phyloP scores from a whole-genome alignment of 441 rosid genomes.

The Isatis lusitanica region DNA sequence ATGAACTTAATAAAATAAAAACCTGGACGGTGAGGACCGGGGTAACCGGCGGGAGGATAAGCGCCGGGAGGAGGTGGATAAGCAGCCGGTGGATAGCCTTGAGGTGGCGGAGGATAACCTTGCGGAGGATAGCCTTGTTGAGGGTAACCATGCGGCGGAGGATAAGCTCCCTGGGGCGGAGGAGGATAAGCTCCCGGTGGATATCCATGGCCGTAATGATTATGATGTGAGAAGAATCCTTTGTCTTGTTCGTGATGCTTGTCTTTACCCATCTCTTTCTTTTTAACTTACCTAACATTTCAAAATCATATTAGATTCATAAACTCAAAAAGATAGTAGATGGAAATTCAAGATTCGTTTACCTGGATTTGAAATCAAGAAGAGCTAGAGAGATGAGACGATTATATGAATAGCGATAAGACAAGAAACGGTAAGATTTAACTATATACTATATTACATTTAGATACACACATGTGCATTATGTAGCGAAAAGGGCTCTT shows the following conservation, averaged over 20 bases:
- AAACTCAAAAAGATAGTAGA: not conserved
- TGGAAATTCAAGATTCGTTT: not conserved
- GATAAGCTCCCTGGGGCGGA: slow-evolving; percentile 36
- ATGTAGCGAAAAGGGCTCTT: slow-evolving; percentile 24
- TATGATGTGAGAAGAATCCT: slow-evolving; percentile 34
- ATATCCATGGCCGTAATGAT: slow-evolving; percentile 29
- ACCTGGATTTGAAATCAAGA: slow-evolving; percentile 16
- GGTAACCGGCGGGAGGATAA: slow-evolving; percentile 36
- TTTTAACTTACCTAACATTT: not conserved
- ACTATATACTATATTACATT: slow-evolving; percentile 14
- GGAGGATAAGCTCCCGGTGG: slow-evolving; percentile 33
- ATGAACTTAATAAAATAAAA: not conserved
- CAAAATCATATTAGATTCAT: not conserved
- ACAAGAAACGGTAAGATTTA: not conserved
- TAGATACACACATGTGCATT: not conserved
- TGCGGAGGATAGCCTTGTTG: slow-evolving; percentile 34
- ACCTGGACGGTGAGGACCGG: slow-evolving; percentile 33
- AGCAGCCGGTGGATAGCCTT: slow-evolving; percentile 36
- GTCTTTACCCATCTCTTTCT: slow-evolving; percentile 24
- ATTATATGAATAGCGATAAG: not conserved
- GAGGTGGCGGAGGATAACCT: slow-evolving; percentile 33
- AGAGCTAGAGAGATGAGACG: slow-evolving; percentile 9
- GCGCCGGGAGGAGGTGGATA: slow-evolving; percentile 11
- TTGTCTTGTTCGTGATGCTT: slow-evolving; percentile 38
- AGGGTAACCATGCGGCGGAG: slow-evolving; percentile 36